A percentile compares a stretch with the other conserved stretches of the same genome.
These are phyloP conservation scores for Plasmodium cynomolgi DNA, from an alignment of 169 alveolate genomes.

Conservation along the genomic window DNA sequence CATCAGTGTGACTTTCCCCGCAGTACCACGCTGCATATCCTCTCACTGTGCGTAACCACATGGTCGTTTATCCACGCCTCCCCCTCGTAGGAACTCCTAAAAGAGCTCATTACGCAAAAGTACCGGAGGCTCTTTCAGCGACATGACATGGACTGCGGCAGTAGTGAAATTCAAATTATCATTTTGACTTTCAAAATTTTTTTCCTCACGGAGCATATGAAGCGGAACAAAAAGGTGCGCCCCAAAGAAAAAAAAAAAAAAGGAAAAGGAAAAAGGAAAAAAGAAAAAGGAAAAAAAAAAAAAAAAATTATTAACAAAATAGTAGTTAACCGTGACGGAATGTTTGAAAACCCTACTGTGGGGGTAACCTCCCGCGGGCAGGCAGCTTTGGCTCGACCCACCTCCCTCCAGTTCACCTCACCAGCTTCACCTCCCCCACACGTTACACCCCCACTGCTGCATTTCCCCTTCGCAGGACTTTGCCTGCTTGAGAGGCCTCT, in stretches of 20 bases:
- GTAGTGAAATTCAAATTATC: conserved; percentile 73
- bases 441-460: not conserved
- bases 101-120: conserved; percentile 67
- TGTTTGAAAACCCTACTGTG: not conserved
- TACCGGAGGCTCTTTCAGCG: conserved; percentile 57
- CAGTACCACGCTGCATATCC: not conserved
- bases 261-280: not conserved
- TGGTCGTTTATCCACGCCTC: not conserved
- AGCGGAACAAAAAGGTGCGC: conserved; percentile 41
- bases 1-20: not conserved
- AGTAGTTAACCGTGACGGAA: not conserved
- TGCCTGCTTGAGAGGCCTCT: conserved; percentile 63
- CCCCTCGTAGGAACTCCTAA: conserved; percentile 40
- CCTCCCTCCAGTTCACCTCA: not conserved
- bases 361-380: not conserved
- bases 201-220: conserved; percentile 69
- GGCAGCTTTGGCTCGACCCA: not conserved
- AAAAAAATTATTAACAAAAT: not conserved
- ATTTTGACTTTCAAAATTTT: conserved; percentile 59
- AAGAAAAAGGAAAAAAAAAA: not conserved
- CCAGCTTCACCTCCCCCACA: too few relatives aligned
- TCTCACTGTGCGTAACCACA: not conserved
- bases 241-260: not conserved
- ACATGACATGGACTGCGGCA: conserved; percentile 70
- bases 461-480: conserved; percentile 27